Conservation (phyloP, 495 filamentous ascomycete species). For the Xylona heveae region DNA sequence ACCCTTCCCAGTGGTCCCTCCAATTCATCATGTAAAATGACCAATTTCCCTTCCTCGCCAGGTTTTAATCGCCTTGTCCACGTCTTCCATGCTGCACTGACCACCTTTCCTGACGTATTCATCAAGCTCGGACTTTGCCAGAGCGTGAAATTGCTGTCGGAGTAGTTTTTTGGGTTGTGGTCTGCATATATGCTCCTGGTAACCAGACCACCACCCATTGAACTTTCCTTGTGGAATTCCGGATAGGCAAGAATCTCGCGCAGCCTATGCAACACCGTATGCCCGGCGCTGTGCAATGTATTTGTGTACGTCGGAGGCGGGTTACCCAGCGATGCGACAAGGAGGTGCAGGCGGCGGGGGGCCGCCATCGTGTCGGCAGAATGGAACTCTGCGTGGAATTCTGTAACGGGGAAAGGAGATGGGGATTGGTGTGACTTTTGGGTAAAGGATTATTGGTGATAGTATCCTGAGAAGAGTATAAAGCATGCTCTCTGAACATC, state of each 20-base stretch:
- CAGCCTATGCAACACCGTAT: constrained; percentile 32
- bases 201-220: too few relatives aligned
- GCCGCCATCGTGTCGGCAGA: too few relatives aligned
- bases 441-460: too few relatives aligned
- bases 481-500: too few relatives aligned
- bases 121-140: constrained; percentile 50
- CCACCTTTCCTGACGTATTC: constrained; percentile 32
- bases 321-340: constrained; percentile 59
- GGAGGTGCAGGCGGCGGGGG: constrained; percentile 24
- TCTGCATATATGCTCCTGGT: too few relatives aligned
- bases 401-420: too few relatives aligned
- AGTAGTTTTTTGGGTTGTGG: too few relatives aligned
- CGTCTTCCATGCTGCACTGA: constrained; percentile 12
- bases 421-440: too few relatives aligned
- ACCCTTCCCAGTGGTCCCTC: constrained; percentile 47
- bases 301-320: constrained; percentile 33
- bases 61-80: constrained; percentile 3
- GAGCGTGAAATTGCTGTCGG: constrained; percentile 45
- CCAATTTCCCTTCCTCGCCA: constrained; percentile 22
- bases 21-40: constrained; percentile 71
- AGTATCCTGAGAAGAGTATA: too few relatives aligned
- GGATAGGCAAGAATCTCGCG: constrained; percentile 6
- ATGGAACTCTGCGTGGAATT: too few relatives aligned
- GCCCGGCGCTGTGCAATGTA: constrained; percentile 68
- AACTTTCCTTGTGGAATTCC: too few relatives aligned